Conservation (phyloP, 2,329 filamentous ascomycete genomes). For the Diplodia seriata region DNA sequence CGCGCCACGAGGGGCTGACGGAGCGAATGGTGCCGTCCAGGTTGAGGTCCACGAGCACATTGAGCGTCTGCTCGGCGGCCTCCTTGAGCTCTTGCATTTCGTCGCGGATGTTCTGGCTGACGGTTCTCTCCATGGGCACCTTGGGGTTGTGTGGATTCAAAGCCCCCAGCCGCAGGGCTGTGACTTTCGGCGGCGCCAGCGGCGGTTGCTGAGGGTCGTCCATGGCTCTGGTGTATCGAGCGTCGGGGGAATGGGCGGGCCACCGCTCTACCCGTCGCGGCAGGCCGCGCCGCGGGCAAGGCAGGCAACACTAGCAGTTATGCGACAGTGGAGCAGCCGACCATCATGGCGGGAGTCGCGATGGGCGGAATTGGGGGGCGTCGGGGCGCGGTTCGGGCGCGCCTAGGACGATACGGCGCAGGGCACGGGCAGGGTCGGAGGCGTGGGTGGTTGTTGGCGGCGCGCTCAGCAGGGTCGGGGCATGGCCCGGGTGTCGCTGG, state of each 20-base stretch:
- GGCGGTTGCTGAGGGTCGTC: constrained; percentile 38
- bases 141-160: constrained; percentile 39
- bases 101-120: constrained; percentile 90
- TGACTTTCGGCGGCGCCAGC: constrained; percentile 54
- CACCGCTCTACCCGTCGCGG: constrained; percentile 32
- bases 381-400: constrained; percentile 18
- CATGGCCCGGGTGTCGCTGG: constrained; percentile 13
- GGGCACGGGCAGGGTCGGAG: not conserved
- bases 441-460: constrained; percentile 6
- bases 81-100: constrained; percentile 93
- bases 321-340: constrained; percentile 40
- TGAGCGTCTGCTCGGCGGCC: constrained; percentile 94
- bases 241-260: constrained; percentile 19
- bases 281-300: constrained; percentile 40
- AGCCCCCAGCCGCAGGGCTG: constrained; percentile 52
- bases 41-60: constrained; percentile 93
- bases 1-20: constrained; percentile 95
- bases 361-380: constrained; percentile 26
- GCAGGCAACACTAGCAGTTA: constrained; percentile 43
- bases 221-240: constrained; percentile 28
- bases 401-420: not conserved
- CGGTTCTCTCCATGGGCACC: constrained; percentile 63
- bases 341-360: constrained; percentile 41
- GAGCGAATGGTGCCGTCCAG: constrained; percentile 90
- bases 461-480: constrained; percentile 13